A percentile compares a stretch with the other conserved stretches of the same genome.
Evolutionary conservation across 306 rosid species (phyloP).

Genomic region (Delonix regia): DNA sequence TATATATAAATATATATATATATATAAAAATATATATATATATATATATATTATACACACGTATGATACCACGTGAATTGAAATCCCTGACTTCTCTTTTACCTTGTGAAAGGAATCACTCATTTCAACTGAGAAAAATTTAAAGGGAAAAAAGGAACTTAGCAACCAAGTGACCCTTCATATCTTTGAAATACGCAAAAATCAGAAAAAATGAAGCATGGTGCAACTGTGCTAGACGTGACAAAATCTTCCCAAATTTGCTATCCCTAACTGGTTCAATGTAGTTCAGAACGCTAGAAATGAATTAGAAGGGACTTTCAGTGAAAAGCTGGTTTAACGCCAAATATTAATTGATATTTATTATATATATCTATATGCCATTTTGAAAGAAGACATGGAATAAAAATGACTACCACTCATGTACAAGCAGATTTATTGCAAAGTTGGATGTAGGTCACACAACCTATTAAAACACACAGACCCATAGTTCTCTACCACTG

Average conservation of each 20-base stretch:
- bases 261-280: neutral
- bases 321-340: no score
- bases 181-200: no score
- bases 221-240: neutral
- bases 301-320: no score
- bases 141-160: no score
- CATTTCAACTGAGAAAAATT: no score
- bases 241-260: neutral
- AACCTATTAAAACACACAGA: neutral
- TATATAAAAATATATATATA: no score
- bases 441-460: slow-evolving; percentile 36
- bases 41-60: no score
- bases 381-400: slow-evolving; percentile 39
- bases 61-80: no score
- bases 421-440: slow-evolving; percentile 49
- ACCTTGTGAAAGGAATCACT: no score
- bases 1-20: no score
- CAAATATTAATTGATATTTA: no score
- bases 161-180: neutral
- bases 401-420: slow-evolving; percentile 45
- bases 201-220: neutral
- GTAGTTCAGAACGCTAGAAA: neutral
- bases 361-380: neutral
- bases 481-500: slow-evolving; percentile 3
- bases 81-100: no score